Evolutionary conservation across 305 asterid genomes (phyloP), one percentile per base, ranked within the genome.

Genomic region (Stenogyne calaminthoides): DNA sequence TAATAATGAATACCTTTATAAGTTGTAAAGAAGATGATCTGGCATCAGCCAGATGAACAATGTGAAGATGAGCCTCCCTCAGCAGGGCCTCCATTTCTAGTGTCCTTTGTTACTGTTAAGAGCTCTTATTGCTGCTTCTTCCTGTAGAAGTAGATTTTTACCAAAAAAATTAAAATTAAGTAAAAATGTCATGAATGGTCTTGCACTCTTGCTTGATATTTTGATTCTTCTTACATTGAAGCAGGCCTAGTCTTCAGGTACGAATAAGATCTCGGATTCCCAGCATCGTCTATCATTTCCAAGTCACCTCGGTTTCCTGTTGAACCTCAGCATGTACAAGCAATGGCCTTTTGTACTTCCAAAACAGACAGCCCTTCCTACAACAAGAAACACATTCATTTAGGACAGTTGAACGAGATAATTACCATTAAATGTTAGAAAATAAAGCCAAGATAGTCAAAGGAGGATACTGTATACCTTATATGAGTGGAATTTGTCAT

Each of bases 41-140:
- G 60, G 99, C 86, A 85, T 92, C 99, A 9, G 96, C 83, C 57
- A 95, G 81, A 83, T 95, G 99, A 78, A 95, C 99, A 69, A 95
- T 81, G 82, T 95, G 98, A 67, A 95, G 95, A 80, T 95, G 97
- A 73, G 96, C 97, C 97, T 61, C 99, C 98, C 82, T 95, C 99
- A 36, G 94, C 85, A 61, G 90, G 62, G 54, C 96, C 96, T 66
- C 98, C 99, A 2, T 76, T 70, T 77, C 85, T 77, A 7, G 98
- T 90, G 76, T 89, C 87, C 75, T 81, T 84, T 4, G 94, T 77
- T 67, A 87, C 76, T 7, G 84, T 75, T 65, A 89, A 32, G 49
- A 95, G 98, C 97, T 78, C 83, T 86, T 67, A 95, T 81, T 52
- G 99, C 98, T 36, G 86, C 91, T 82, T 86, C 96, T 81, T 95